These are phyloP conservation scores for Excoecaria cochinchinensis DNA, from an alignment of 345 rosid species.

Conservation along the genomic window DNA sequence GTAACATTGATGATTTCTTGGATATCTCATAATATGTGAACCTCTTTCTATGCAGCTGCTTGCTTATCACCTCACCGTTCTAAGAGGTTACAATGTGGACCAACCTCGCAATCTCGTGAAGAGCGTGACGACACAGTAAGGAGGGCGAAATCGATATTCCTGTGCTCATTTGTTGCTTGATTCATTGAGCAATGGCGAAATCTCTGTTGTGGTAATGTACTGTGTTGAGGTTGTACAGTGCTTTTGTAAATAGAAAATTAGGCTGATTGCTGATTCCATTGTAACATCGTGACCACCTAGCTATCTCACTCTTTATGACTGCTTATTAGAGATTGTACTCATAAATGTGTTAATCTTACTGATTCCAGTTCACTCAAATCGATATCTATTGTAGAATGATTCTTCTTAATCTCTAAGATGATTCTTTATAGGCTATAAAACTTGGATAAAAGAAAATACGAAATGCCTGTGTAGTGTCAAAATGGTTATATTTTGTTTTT, in stretches of 20 bases:
- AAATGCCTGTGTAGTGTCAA: not conserved
- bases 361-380: not conserved
- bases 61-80: conserved; percentile 86
- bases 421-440: not conserved
- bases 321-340: not conserved
- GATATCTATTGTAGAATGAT: not conserved
- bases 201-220: too few species aligned
- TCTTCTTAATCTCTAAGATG: too few species aligned
- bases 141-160: conserved; percentile 8
- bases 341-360: not conserved
- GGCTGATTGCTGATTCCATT: not conserved
- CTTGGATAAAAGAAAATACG: not conserved
- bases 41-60: conserved; percentile 49
- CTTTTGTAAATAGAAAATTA: conserved; percentile 7
- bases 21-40: not conserved
- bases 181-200: not conserved
- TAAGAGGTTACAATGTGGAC: conserved; percentile 80
- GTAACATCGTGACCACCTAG: not conserved
- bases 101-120: conserved; percentile 94
- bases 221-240: too few species aligned
- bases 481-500: not conserved
- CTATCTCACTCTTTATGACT: not conserved
- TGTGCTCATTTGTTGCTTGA: not conserved
- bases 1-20: not conserved
- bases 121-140: conserved; percentile 73